Evolutionary conservation across 805 yeast genomes (phyloP).

Genomic region (Saccharomyces mikatae): DNA sequence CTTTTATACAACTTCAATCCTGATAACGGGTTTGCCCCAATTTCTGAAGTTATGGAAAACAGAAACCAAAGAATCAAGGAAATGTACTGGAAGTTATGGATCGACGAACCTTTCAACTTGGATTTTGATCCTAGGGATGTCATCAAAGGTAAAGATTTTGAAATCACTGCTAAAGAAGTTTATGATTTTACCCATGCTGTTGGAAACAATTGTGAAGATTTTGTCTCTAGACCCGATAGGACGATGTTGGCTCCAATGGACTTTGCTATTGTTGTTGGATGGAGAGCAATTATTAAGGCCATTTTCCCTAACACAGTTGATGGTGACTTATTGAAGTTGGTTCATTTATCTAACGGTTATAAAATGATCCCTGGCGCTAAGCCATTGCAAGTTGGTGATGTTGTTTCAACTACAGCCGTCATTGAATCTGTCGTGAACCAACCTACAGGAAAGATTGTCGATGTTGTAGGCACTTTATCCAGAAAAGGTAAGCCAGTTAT

Average conservation of each 20-base stretch:
- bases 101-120: slow-evolving; percentile 53
- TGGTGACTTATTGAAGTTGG: slow-evolving; percentile 90
- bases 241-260: slow-evolving; percentile 95
- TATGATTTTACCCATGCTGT: slow-evolving; percentile 93
- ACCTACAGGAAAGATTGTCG: slow-evolving; percentile 90
- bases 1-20: slow-evolving; percentile 75
- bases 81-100: slow-evolving; percentile 98
- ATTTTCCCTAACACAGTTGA: slow-evolving; percentile 94
- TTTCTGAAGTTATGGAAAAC: slow-evolving; percentile 79
- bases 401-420: slow-evolving; percentile 72
- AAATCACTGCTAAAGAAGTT: slow-evolving; percentile 68
- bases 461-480: slow-evolving; percentile 81
- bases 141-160: slow-evolving; percentile 57
- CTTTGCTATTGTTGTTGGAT: slow-evolving; percentile 95
- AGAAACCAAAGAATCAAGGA: slow-evolving; percentile 90
- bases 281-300: slow-evolving; percentile 98
- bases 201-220: slow-evolving; percentile 95
- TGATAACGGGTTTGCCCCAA: slow-evolving; percentile 90
- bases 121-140: slow-evolving; percentile 68
- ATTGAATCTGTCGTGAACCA: slow-evolving; percentile 85
- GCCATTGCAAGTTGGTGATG: slow-evolving; percentile 83
- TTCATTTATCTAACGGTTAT: slow-evolving; percentile 92
- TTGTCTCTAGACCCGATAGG: slow-evolving; percentile 80
- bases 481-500: slow-evolving; percentile 73
- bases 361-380: slow-evolving; percentile 85